phyloP scores from a whole-genome alignment of 148 eudicot genomes.

The Silene conica region DNA sequence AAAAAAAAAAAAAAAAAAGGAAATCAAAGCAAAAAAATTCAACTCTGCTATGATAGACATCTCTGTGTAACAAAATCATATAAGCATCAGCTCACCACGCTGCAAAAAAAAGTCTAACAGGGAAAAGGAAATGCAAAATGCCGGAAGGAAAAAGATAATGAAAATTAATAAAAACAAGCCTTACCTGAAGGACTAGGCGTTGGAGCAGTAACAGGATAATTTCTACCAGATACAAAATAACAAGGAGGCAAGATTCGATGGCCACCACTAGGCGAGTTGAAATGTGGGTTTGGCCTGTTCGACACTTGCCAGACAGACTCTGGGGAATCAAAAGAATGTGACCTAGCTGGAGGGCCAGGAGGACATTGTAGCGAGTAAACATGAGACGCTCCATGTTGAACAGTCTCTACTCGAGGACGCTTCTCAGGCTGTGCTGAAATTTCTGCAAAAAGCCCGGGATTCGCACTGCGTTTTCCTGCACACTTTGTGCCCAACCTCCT shows the following conservation, averaged over 20 bases:
- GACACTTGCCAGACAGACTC: background rate
- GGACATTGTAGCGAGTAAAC: background rate
- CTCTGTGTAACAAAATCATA: background rate
- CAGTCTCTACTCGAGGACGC: conserved; percentile 18
- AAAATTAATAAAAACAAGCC: background rate
- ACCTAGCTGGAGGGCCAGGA: conserved; percentile 2
- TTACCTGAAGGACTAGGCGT: background rate
- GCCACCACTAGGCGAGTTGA: background rate
- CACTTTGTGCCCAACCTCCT: background rate
- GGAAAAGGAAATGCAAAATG: background rate
- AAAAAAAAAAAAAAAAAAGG: background rate
- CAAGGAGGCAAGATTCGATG: background rate
- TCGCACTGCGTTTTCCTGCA: conserved; percentile 18
- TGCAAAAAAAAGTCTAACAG: background rate
- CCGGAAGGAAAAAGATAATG: background rate
- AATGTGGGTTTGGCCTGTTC: background rate
- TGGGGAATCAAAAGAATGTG: background rate
- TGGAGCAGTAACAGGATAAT: conserved; percentile 3
- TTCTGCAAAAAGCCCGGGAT: background rate
- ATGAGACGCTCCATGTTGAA: conserved; percentile 3
- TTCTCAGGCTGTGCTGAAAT: conserved; percentile 14
- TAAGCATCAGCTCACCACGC: background rate
- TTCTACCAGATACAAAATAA: background rate
- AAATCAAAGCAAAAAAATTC: background rate
- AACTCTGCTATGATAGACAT: no score